Evolutionary conservation across 2,329 filamentous ascomycete species (phyloP).

Genomic region (Thielaviopsis ethacetica): DNA sequence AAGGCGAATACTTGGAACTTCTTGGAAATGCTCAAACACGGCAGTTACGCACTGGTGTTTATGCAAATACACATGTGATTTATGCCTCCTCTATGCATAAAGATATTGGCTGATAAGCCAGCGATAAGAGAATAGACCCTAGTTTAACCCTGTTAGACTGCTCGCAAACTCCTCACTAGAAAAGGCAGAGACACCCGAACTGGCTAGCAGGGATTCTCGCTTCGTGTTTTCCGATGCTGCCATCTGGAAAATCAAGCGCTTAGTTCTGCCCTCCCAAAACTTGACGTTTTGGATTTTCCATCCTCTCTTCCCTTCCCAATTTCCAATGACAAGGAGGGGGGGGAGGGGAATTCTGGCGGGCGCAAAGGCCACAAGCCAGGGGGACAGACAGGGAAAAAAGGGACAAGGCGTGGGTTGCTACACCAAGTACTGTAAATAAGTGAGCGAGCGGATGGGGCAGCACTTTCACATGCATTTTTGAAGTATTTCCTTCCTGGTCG

Average conservation of each 20-base stretch:
- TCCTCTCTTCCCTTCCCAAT: no score
- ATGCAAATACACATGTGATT: background rate
- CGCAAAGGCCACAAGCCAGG: background rate
- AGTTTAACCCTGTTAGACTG: background rate
- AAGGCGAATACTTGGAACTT: background rate
- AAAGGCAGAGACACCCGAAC: background rate
- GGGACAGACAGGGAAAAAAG: background rate
- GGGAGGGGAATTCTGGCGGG: background rate
- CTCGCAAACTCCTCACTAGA: background rate
- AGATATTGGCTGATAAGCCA: background rate
- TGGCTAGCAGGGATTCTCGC: background rate
- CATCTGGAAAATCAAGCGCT: background rate
- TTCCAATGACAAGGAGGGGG: background rate
- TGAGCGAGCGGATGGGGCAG: no score
- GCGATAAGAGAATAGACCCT: background rate
- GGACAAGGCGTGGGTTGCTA: background rate
- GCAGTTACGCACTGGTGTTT: background rate
- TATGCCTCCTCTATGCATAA: background rate
- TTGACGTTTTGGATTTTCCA: no score
- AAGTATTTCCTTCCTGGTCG: background rate
- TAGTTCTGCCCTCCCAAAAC: background rate
- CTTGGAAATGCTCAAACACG: background rate
- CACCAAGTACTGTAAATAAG: no score
- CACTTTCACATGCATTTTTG: constrained; percentile 7
- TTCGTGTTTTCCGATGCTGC: background rate